Base-by-base conservation (phyloP, 805 yeast genomes). In the Sugiyamaella boreocaroliniensis region DNA sequence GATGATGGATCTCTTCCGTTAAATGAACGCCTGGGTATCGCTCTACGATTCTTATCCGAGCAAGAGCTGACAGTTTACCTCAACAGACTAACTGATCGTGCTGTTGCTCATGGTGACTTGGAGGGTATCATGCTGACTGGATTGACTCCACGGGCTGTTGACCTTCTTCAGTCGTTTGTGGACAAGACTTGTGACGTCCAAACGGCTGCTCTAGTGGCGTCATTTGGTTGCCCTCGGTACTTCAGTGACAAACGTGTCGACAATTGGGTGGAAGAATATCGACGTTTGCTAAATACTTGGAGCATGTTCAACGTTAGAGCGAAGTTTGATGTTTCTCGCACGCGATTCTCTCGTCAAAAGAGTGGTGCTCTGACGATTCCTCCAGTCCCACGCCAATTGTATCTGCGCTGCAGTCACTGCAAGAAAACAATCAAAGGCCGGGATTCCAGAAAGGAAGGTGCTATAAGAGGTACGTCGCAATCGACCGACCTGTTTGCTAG, bases 101-200 rank as follows among this genome's bases (percentile, higher is more conserved):
- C 87, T 1, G 83, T 87, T 11, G 68, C 71, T 2, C 74, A 79
- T 51, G 99, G 99, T 6, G 96, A 92, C 58, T 73, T 92, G 32
- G 98, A 92, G 67, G 98, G 98, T 1, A 72, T 92, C 43, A 81
- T 90, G 15, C 70, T 92, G 45, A 89, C 97, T 0, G 99, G 99
- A n/a, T 78, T 92, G 26, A 89, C 97, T 0, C 89, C 92, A 0
- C 73, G 79, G 49, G 95, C 95, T 0, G 80, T 88, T 32, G 86
- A 86, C 63, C 72, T 92, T 46, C 68, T 92, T 43, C 97, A 90
- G 68, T 79, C 88, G 0, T 92, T 86, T 68, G 93, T 90, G 34
- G 92, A 89, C 67, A 76, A 90, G 61, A 87, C 95, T 0, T 79
- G 88, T 50, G 99, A 92, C 66, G 85, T 89, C 1, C 99, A 92